A percentile compares a stretch with the other conserved stretches of the same genome.
Evolutionary conservation across 805 yeast species (phyloP).

Genomic region (Metschnikowia henanensis): DNA sequence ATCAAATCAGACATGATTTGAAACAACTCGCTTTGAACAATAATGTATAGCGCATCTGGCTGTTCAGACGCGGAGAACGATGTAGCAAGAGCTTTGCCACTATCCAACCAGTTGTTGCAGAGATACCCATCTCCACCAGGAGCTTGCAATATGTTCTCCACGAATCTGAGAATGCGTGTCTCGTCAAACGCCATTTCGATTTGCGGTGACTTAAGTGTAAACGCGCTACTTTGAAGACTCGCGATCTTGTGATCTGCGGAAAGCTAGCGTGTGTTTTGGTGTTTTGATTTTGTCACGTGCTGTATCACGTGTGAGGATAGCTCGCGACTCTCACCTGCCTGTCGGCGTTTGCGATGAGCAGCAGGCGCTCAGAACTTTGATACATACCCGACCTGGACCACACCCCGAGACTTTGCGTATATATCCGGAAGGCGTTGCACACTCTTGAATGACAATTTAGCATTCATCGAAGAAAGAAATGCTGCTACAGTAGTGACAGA

Average conservation of each 20-base stretch:
- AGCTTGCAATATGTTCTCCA: not conserved
- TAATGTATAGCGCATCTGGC: conserved; percentile 16
- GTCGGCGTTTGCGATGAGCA: too few relatives aligned
- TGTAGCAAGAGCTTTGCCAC: conserved; percentile 3
- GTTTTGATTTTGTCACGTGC: conserved; percentile 3
- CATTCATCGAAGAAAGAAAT: too few relatives aligned
- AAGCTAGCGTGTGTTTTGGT: too few relatives aligned
- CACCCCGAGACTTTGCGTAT: too few relatives aligned
- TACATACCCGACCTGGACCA: too few relatives aligned
- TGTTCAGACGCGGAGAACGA: conserved; percentile 11
- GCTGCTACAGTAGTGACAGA: too few relatives aligned
- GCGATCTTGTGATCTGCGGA: not conserved
- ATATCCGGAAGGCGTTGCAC: too few relatives aligned
- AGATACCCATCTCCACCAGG: not conserved
- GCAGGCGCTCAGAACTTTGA: too few relatives aligned
- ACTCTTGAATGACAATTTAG: too few relatives aligned
- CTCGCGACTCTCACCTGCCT: too few relatives aligned
- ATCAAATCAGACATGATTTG: conserved; percentile 9
- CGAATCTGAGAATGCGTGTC: conserved; percentile 1
- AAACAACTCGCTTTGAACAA: conserved; percentile 4
- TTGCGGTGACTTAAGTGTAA: not conserved
- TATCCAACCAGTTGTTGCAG: conserved; percentile 6
- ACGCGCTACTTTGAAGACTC: too few relatives aligned
- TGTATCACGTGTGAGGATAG: conserved; percentile 1
- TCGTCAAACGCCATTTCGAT: conserved; percentile 4